Percentiles rank a stretch among this genome's conserved stretches.
phyloP scores from a whole-genome alignment of 306 rosid genomes.

The Vicia faba region DNA sequence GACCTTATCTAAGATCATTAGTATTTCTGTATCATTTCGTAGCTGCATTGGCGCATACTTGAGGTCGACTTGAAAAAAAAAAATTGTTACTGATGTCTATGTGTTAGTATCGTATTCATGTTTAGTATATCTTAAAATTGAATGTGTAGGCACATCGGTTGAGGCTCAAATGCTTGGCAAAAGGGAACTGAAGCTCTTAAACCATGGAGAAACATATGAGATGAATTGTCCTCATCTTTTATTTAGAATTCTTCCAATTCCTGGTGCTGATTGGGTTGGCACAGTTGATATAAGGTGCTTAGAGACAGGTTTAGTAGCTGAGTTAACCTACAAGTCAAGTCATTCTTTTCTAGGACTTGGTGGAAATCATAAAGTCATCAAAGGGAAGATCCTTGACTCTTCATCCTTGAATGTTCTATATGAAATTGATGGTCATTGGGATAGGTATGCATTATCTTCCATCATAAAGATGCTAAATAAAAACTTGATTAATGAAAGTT shows the following conservation, averaged over 20 bases:
- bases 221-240: constrained; percentile 73
- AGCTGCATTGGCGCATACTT: too few relatives aligned
- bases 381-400: constrained; percentile 69
- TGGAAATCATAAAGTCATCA: constrained; percentile 64
- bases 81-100: too few relatives aligned
- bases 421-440: constrained; percentile 92
- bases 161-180: constrained; percentile 71
- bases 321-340: constrained; percentile 50
- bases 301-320: constrained; percentile 75
- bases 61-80: too few relatives aligned
- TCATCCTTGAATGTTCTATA: constrained; percentile 56
- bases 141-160: constrained; percentile 68
- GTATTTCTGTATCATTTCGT: too few relatives aligned
- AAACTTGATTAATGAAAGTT: not conserved
- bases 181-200: constrained; percentile 65
- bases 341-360: constrained; percentile 63
- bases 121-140: not conserved
- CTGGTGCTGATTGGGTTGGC: constrained; percentile 77
- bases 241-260: constrained; percentile 62
- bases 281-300: constrained; percentile 52
- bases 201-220: constrained; percentile 83
- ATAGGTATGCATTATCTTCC: constrained; percentile 57
- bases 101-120: too few relatives aligned
- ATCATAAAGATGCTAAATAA: not conserved
- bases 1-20: too few relatives aligned